Percentiles rank a stretch among this genome's conserved stretches.
Conservation (phyloP, 1,284 basidiomycete genomes). For the Cutaneotrichosporon daszewskae region DNA sequence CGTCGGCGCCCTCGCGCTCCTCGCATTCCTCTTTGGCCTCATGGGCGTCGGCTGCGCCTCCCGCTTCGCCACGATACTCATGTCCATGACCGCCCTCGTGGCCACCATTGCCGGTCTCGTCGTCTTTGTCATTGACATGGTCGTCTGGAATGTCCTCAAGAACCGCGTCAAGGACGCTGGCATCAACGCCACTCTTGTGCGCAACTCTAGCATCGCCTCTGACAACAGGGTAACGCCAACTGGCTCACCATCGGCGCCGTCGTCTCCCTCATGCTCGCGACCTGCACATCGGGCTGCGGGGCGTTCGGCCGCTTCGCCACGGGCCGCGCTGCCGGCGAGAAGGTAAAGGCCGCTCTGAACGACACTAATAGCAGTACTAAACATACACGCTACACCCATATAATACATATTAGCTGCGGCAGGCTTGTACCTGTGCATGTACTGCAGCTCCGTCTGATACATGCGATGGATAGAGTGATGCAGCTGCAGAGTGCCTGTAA, state of each 20-base stretch:
- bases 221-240: conserved; percentile 46
- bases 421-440: neutral
- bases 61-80: conserved; percentile 65
- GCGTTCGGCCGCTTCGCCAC: conserved; percentile 58
- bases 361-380: neutral
- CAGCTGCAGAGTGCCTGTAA: too few relatives aligned
- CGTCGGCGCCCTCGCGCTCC: conserved; percentile 62
- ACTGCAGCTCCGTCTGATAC: too few relatives aligned
- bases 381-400: too few relatives aligned
- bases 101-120: conserved; percentile 61
- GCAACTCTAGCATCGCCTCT: neutral
- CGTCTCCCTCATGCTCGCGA: conserved; percentile 59
- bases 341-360: too few relatives aligned
- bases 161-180: conserved; percentile 56
- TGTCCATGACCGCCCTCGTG: conserved; percentile 62
- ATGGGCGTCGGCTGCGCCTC: conserved; percentile 58
- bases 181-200: conserved; percentile 31
- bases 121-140: conserved; percentile 70
- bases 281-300: conserved; percentile 62
- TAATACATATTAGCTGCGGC: too few relatives aligned
- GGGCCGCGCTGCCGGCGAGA: conserved; percentile 45
- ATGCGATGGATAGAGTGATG: too few relatives aligned
- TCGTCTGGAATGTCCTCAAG: conserved; percentile 66
- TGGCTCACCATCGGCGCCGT: conserved; percentile 67
- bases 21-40: conserved; percentile 67